Percentiles rank a stretch among this genome's conserved stretches.
Evolutionary conservation across 176 grass and related monocot genomes (phyloP).

Genomic region (Musa troglodytarum): DNA sequence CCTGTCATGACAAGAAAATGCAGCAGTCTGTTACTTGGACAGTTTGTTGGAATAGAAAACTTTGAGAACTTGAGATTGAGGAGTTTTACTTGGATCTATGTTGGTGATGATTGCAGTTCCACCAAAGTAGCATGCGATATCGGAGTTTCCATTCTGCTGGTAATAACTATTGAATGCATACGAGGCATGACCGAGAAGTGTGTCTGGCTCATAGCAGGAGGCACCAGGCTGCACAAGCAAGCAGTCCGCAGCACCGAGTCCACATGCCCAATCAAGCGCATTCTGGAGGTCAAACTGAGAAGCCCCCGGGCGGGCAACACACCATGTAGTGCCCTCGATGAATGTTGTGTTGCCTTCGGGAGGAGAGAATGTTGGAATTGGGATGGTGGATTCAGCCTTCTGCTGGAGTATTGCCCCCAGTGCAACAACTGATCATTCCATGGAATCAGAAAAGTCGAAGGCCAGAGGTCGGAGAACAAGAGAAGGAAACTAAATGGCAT

Average conservation of each 20-base stretch:
- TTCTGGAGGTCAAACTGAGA: constrained; percentile 74
- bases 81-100: constrained; percentile 55
- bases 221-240: constrained; percentile 47
- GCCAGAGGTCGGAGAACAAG: too few relatives aligned
- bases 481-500: too few relatives aligned
- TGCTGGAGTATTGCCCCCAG: constrained; percentile 7
- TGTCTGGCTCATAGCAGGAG: constrained; percentile 62
- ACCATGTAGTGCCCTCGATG: constrained; percentile 73
- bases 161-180: constrained; percentile 98
- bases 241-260: constrained; percentile 69
- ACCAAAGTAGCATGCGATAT: constrained; percentile 89
- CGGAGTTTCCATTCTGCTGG: constrained; percentile 94
- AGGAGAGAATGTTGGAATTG: constrained; percentile 52
- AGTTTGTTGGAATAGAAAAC: not conserved
- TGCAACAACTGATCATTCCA: constrained; percentile 19
- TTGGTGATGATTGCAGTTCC: constrained; percentile 59
- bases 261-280: constrained; percentile 90
- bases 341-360: constrained; percentile 93
- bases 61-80: not conserved
- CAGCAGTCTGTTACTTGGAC: too few relatives aligned
- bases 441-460: not conserved
- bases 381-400: constrained; percentile 45
- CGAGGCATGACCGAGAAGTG: constrained; percentile 71
- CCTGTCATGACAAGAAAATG: constrained; percentile 24
- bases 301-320: constrained; percentile 62